Conservation (phyloP, 2,329 filamentous ascomycete species). For the Pestalotiopsis sp. region DNA sequence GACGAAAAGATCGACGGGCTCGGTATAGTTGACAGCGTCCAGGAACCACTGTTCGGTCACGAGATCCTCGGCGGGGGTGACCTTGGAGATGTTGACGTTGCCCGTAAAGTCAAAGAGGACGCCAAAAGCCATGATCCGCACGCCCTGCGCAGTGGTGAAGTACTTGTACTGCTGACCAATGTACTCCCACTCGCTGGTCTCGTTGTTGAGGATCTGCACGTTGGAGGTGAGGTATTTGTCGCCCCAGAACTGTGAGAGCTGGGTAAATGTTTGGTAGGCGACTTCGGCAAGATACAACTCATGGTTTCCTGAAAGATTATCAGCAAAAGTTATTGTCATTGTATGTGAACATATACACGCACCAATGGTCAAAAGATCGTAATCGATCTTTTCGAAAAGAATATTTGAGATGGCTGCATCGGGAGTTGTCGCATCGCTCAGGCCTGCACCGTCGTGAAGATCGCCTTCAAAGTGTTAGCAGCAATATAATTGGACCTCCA, state of each 20-base stretch:
- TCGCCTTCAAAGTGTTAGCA: constrained; percentile 40
- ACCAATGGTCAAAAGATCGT: constrained; percentile 47
- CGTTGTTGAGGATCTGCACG: constrained; percentile 43
- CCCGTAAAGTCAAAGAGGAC: constrained; percentile 52
- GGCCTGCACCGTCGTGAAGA: constrained; percentile 66
- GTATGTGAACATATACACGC: constrained; percentile 1
- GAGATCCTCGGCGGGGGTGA: constrained; percentile 55
- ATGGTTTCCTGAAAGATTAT: constrained; percentile 51
- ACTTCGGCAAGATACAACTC: constrained; percentile 66
- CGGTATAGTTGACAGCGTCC: constrained; percentile 51
- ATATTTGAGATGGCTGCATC: constrained; percentile 57
- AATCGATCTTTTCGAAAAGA: constrained; percentile 44
- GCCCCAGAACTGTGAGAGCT: constrained; percentile 59
- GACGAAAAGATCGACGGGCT: constrained; percentile 66
- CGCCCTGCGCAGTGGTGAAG: constrained; percentile 43
- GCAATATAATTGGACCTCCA: background rate
- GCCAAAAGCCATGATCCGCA: constrained; percentile 48
- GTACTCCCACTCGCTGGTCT: constrained; percentile 42
- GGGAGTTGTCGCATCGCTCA: constrained; percentile 61
- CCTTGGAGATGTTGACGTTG: constrained; percentile 63
- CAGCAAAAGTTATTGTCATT: background rate
- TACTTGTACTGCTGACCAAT: constrained; percentile 46
- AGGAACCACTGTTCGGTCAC: constrained; percentile 63
- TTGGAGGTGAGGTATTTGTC: constrained; percentile 49
- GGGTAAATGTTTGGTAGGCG: constrained; percentile 62